A percentile compares a stretch with the other conserved stretches of the same genome.
Evolutionary conservation across 371 early-diverging fungal species (phyloP).

Genomic region (Lichtheimia hyalospora): DNA sequence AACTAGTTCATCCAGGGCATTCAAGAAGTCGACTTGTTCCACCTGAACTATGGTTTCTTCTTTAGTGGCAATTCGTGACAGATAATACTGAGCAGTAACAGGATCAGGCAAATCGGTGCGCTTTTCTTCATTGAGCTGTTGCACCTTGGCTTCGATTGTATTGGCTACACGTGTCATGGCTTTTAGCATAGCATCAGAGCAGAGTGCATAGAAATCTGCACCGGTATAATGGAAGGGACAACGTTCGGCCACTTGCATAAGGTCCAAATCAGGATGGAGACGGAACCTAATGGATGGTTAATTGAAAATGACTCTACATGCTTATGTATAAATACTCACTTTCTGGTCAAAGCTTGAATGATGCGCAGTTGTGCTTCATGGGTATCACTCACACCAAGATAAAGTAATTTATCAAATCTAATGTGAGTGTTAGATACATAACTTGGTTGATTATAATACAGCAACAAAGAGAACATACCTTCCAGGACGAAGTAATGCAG

Average conservation of each 20-base stretch:
- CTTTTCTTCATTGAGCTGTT: conserved; percentile 34
- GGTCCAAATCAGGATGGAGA: conserved; percentile 74
- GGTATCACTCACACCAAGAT: conserved; percentile 88
- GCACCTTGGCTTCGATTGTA: conserved; percentile 70
- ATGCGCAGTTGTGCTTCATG: conserved; percentile 87
- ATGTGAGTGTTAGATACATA: too few relatives aligned
- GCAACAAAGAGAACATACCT: conserved; percentile 19
- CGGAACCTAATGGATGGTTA: conserved; percentile 59
- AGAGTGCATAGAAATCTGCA: conserved; percentile 97
- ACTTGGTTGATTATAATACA: too few relatives aligned
- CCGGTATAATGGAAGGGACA: conserved; percentile 95
- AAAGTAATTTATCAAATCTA: conserved; percentile 95
- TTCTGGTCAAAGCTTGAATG: conserved; percentile 90
- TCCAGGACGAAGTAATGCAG: conserved; percentile 80
- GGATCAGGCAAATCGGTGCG: conserved; percentile 17
- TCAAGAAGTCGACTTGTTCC: conserved; percentile 76
- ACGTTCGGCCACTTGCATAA: conserved; percentile 72
- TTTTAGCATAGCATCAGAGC: conserved; percentile 95
- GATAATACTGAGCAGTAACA: conserved; percentile 24
- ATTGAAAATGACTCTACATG: not conserved
- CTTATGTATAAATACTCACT: conserved; percentile 49
- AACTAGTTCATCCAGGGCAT: conserved; percentile 80
- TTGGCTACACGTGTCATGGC: conserved; percentile 90
- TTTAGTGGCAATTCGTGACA: conserved; percentile 27
- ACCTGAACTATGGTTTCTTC: conserved; percentile 78